Percentiles rank a stretch among this genome's conserved stretches.
These are phyloP conservation scores for Radiomyces spectabilis DNA, from an alignment of 192 early-diverging fungal species.

Conservation along the genomic window DNA sequence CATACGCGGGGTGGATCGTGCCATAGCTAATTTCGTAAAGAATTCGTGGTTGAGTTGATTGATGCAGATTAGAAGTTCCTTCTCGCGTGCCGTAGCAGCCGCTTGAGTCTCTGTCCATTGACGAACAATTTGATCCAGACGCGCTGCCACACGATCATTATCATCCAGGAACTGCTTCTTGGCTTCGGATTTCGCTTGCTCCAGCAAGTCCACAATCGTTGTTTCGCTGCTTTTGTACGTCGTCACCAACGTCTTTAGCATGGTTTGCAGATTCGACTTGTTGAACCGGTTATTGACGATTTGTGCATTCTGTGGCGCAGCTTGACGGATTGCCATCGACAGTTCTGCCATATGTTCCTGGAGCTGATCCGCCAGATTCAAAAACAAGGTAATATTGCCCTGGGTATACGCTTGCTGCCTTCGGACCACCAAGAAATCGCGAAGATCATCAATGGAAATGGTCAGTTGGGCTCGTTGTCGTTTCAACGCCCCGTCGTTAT, in stretches of 20 bases:
- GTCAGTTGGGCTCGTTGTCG: conserved; percentile 21
- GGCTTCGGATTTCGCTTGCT: conserved; percentile 8
- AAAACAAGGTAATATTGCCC: conserved; percentile 15
- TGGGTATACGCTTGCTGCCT: conserved; percentile 14
- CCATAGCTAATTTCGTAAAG: conserved; percentile 21
- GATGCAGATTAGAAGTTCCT: conserved; percentile 32
- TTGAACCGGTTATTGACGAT: conserved; percentile 13
- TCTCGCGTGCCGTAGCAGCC: conserved; percentile 28
- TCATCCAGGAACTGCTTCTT: conserved; percentile 21
- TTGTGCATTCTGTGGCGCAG: conserved; percentile 17
- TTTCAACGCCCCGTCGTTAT: conserved; percentile 8
- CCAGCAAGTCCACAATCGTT: neutral
- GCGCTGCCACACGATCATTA: conserved; percentile 27
- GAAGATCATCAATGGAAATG: conserved; percentile 17
- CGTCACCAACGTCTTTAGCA: conserved; percentile 11
- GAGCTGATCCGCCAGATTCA: conserved; percentile 28
- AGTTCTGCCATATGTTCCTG: conserved; percentile 21
- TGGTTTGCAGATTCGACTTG: conserved; percentile 23
- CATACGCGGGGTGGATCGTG: neutral
- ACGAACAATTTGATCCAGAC: conserved; percentile 32
- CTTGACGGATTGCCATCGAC: conserved; percentile 14
- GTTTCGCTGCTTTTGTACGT: conserved; percentile 7
- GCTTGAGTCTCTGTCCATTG: conserved; percentile 34
- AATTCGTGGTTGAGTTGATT: conserved; percentile 24
- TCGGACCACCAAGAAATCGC: conserved; percentile 8